Evolutionary conservation across 2,329 filamentous ascomycete species (phyloP), one percentile per base, ranked within the genome.

Genomic region (Ilyonectria robusta): DNA sequence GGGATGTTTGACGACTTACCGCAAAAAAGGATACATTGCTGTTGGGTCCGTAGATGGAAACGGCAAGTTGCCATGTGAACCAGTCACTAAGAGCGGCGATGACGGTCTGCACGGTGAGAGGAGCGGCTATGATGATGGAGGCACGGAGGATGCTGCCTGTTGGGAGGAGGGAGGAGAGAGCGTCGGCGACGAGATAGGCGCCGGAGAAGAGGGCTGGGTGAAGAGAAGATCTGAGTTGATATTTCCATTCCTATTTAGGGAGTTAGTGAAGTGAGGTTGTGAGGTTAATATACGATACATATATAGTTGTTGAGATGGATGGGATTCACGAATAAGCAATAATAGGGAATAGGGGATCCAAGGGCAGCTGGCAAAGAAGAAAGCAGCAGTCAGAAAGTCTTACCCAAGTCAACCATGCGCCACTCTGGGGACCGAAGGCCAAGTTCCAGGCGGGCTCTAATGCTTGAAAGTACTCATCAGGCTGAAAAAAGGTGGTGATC

Each of bases 321-420:
- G 40, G 9, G 40, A n/a, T 42, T 40, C 37, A 40, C 23, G 23
- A 13, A 40, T 4, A 42, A n/a, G 2, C 15, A 42, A 42, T n/a
- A 6, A n/a, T 8, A 42, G 37, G 17, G 6, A 6, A n/a, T 2
- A 42, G 37, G 17, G 6, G 40, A n/a, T 23, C 9, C 9, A 3
- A 19, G 7, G 23, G 9, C 10, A 29, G 26, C 31, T 9, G 29
- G 61, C 13, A 55, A 33, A 29, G 11, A 33, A 21, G 42, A 7
- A 21, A 44, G 31, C 13, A 61, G 7, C 17, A 60, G 7, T 23
- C 9, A 47, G 63, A 83, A n/a, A 17, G 5, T 8, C 87, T 76
- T 86, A 97, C 95, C 96, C 96, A 99, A 69, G 96, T 99, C 76
- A 98, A 87, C 94, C 95, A 99, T 31, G 95, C 94, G 69, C 93